Evolutionary conservation across 2,329 filamentous ascomycete genomes (phyloP), one percentile per base, ranked within the genome.

Genomic region (Aaosphaeria arxii): DNA sequence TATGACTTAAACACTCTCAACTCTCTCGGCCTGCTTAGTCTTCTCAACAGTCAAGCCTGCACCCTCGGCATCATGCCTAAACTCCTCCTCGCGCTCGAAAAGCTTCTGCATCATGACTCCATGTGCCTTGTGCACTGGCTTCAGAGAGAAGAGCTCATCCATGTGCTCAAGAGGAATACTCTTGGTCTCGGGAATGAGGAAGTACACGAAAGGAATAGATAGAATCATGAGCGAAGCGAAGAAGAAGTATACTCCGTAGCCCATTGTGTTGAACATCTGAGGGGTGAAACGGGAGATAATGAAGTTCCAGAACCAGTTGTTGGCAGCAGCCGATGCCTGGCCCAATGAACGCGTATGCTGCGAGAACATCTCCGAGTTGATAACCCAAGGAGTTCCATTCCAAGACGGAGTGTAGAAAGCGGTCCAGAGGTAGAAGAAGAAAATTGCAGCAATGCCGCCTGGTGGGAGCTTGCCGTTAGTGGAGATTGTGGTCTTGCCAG

Each of bases 351-450:
- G 78, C 11, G 83, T 82, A 69, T 85, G 86, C 54, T 83, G 80
- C 58, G 86, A 81, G 67, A 89, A 90, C 76, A 91, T 89, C 67
- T 91, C 86, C 0, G 64, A 69, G 73, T 88, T 88, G 61, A 88
- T 72, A 24, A 91, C 85, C 87, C 87, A 91, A 0, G 86, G 87
- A 0, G 84, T 87, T 2, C 85, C 85, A 62, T 88, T 88, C 85
- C 85, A 88, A 0, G 81, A 71, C 2, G 73, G 85, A 0, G 84
- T 88, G 71, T 90, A 91, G 66, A 85, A 84, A 0, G 79, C 81
- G 0, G 86, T 88, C 82, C 84, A 89, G 0, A 89, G 75, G 61
- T 88, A 89, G 73, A 89, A 87, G 75, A 89, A 87, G 67, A 85
- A 83, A 50, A 87, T 77, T 32, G 83, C 83, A 0, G 80, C 80